Base-by-base conservation (phyloP, 73 alveolate species). In the Uronychia setigera region DNA sequence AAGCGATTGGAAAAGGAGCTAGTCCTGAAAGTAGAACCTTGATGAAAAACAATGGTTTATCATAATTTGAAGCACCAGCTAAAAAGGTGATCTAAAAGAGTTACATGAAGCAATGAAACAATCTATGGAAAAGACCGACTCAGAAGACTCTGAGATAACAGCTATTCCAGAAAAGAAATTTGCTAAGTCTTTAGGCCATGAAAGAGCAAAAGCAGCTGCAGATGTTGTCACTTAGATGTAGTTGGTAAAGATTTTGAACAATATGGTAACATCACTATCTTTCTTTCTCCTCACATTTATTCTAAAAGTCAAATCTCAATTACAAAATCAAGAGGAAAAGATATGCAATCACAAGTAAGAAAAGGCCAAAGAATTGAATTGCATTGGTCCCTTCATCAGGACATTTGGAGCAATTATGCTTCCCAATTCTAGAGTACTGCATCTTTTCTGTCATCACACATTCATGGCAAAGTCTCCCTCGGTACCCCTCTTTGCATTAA, bases 231-330 rank as follows among this genome's bases (percentile, higher is more conserved):
- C 81, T 76, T 76, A 31, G 58, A 76, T 28, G 81, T 76, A 76
- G 27, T 76, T 76, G 29, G 81, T 76, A 5, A 76, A 31, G 58
- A 76, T 76, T 76, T 32, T 76, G 32, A 76, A 76, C 32, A 67
- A 30, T 1, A 67, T 67, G 26, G 34, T 67, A 13, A 26, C 29
- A 5, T 26, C 79, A 67, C 34, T 26, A 28, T 67, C 79, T 67
- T 28, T 67, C 32, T 25, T 67, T 28, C 32, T 5, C 1, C 79
- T 5, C 32, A 67, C 5, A 67, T 67, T 67, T 14, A 67, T 67
- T 67, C 79, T 67, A 26, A 26, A 26, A 13, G 14, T 67, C 26
- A 26, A 1, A 1, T 67, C 5, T 13, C 14, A 26, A 14, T 67
- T 67, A 67, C 79, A 67, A 13, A 26, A 67, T 67, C 14, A 67